Conservation (phyloP, 768 basidiomycete species). For the Amanita muscaria region DNA sequence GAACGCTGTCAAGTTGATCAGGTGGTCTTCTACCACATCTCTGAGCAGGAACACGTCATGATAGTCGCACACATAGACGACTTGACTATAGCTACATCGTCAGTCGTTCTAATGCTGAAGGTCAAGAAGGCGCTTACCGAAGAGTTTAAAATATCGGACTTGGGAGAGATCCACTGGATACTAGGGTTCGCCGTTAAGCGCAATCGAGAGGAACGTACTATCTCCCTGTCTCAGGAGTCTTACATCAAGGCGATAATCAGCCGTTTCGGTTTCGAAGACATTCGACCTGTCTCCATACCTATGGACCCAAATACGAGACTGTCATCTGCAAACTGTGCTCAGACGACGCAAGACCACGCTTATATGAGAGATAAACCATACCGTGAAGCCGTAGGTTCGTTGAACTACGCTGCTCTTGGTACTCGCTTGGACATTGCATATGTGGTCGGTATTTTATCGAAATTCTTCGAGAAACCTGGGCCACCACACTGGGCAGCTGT, state of each 20-base stretch:
- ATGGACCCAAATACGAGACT: constrained; percentile 9
- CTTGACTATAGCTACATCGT: constrained; percentile 13
- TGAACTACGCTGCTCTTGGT: constrained; percentile 20
- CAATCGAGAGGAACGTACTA: constrained; percentile 14
- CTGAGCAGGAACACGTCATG: constrained; percentile 7
- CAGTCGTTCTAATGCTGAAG: background rate
- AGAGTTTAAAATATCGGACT: constrained; percentile 9
- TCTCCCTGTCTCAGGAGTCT: constrained; percentile 21
- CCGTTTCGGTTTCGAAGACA: constrained; percentile 13
- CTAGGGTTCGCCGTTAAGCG: constrained; percentile 24
- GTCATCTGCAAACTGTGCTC: constrained; percentile 4
- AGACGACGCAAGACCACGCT: constrained; percentile 7
- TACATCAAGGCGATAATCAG: constrained; percentile 17
- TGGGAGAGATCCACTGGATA: too few species aligned
- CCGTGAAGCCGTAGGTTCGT: constrained; percentile 15
- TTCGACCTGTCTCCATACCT: constrained; percentile 13
- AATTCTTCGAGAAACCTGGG: constrained; percentile 17
- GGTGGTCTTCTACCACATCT: constrained; percentile 17
- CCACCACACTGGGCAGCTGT: constrained; percentile 18
- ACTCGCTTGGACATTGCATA: constrained; percentile 24
- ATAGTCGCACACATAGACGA: constrained; percentile 23
- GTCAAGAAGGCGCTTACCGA: background rate
- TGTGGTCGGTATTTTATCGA: constrained; percentile 17
- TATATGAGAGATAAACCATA: constrained; percentile 17
- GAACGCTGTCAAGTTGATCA: constrained; percentile 13